Conservation (phyloP, 176 grass and related monocot species). For the Chloris gayana region DNA sequence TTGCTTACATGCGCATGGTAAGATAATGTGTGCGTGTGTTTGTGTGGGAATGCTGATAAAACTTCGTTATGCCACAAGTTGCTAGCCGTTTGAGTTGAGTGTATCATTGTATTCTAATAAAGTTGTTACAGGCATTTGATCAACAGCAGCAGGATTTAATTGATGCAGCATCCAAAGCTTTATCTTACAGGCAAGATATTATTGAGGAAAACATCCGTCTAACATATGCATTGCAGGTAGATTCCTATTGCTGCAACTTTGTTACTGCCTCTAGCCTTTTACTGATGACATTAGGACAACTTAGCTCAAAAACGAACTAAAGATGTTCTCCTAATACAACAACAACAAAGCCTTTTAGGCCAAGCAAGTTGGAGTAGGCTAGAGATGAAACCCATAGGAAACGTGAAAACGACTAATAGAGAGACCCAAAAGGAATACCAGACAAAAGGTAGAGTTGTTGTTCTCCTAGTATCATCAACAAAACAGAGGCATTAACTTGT, state of each 20-base stretch:
- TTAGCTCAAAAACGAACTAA: background rate
- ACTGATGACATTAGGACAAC: background rate
- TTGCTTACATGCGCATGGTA: slow-evolving; percentile 88
- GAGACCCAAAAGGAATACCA: too few species aligned
- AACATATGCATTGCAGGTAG: slow-evolving; percentile 83
- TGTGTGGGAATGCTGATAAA: slow-evolving; percentile 35
- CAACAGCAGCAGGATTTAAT: slow-evolving; percentile 87
- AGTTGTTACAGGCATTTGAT: slow-evolving; percentile 82
- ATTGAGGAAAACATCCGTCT: slow-evolving; percentile 92
- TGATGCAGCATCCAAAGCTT: slow-evolving; percentile 89
- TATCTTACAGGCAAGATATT: slow-evolving; percentile 95
- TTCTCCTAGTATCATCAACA: background rate
- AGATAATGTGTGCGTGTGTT: background rate
- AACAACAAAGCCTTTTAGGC: too few species aligned
- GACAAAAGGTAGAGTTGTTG: too few species aligned
- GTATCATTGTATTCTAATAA: background rate
- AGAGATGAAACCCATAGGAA: too few species aligned
- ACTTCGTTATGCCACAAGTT: slow-evolving; percentile 8
- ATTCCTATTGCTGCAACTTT: background rate
- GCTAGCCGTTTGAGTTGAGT: slow-evolving; percentile 4
- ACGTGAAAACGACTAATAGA: too few species aligned
- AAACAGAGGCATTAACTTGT: background rate
- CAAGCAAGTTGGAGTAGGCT: too few species aligned
- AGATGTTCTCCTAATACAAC: background rate
- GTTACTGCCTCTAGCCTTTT: background rate